Base-by-base conservation (phyloP, 768 basidiomycete species). In the Rickenella mellea region DNA sequence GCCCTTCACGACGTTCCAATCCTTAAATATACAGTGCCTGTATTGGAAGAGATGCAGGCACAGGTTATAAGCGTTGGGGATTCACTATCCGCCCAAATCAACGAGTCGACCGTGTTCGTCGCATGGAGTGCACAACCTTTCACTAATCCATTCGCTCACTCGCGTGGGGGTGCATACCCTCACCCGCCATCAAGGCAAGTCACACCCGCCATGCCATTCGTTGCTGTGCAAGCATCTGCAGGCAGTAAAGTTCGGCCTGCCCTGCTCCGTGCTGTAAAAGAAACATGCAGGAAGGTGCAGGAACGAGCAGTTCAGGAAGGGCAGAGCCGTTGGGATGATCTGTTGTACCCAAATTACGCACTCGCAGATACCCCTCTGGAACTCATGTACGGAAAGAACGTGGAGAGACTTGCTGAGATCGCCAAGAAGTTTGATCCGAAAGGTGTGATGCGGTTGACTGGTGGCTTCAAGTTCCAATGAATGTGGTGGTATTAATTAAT, bases 391-490 rank as follows among this genome's bases (percentile, higher is more conserved):
- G 78, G 75, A 3, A 48, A 33, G 3, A 74, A 79, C 44, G 37
- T 83, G 3, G 52, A 53, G 11, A 54, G 37, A 39, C 49, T 81
- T 45, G 45, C 53, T 41, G 46, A 40, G 9, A 54, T 80, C 12
- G 75, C 72, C 51, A 50, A 46, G 43, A 41, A 37, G 17, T 64
- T 74, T 40, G 81, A 84, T 55, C 80, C 80, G 0, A 39, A 59
- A 7, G 66, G 74, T 50, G 66, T 81, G 28, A 83, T 84, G 79
- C 69, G 67, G 11, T 68, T 80, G 14, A 67, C 80, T n/a, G 80
- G 80, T 5, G 81, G 80, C 5, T 81, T 50, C 37, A 49, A 47
- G 40, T 32, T 53, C 25, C 69, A 56, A 81, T 78, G 57, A 11
- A 11, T 30, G 29, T 11, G 29, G 29, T 11, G 11, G 11, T 30